These are phyloP conservation scores for Bassia scoparia DNA, from an alignment of 148 eudicot genomes.

Conservation along the genomic window DNA sequence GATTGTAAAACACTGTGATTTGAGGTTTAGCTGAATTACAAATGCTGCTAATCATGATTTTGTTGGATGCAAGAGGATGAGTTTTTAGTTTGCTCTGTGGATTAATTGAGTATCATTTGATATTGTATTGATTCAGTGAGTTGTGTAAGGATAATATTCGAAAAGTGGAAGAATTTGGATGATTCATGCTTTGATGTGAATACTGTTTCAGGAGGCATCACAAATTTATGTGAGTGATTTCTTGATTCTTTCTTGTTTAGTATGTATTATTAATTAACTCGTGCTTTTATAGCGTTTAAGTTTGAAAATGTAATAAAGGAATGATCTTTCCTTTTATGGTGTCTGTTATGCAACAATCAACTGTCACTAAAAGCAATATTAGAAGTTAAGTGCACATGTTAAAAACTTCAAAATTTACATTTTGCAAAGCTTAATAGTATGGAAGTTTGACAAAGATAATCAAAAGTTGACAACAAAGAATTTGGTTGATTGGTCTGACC, in stretches of 20 bases:
- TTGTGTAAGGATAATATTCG: slow-evolving; percentile 84
- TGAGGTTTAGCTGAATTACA: neutral
- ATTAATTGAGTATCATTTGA: slow-evolving; percentile 1
- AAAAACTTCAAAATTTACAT: too few relatives aligned
- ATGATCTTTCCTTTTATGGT: too few relatives aligned
- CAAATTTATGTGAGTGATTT: slow-evolving; percentile 67
- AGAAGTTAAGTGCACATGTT: too few relatives aligned
- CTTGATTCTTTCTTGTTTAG: neutral
- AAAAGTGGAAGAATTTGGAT: slow-evolving; percentile 73
- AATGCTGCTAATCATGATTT: neutral
- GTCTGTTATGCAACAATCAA: neutral
- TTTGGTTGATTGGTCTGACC: too few relatives aligned
- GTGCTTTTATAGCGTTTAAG: neutral
- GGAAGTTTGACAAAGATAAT: too few relatives aligned
- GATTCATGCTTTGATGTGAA: slow-evolving; percentile 51
- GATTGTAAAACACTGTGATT: neutral
- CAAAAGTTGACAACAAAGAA: too few relatives aligned
- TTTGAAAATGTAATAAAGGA: neutral
- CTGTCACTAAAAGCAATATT: too few relatives aligned
- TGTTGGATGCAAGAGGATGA: neutral
- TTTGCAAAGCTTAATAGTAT: too few relatives aligned
- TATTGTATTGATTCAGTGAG: slow-evolving; percentile 43
- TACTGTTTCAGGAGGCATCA: slow-evolving; percentile 88
- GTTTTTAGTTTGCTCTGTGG: neutral
- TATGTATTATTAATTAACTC: neutral